phyloP scores from a whole-genome alignment of 441 rosid species.

The Adansonia madagascariensis region DNA sequence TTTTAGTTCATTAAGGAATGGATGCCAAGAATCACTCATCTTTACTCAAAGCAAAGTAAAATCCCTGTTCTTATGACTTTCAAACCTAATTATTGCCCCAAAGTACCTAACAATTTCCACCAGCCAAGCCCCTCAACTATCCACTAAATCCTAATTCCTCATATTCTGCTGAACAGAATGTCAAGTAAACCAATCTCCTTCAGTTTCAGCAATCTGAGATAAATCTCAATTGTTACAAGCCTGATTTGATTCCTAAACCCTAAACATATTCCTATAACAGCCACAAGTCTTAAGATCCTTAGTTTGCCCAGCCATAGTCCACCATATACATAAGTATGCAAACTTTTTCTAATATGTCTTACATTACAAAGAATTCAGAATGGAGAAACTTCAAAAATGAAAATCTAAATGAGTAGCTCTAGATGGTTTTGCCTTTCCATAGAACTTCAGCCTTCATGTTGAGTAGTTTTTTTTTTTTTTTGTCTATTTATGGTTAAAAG shows the following conservation, averaged over 20 bases:
- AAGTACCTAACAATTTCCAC: neutral
- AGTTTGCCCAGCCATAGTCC: neutral
- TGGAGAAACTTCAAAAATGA: neutral
- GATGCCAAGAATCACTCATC: neutral
- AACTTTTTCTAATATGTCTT: neutral
- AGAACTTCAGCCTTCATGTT: conserved; percentile 8
- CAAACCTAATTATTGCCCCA: neutral
- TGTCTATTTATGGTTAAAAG: neutral
- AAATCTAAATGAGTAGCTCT: neutral
- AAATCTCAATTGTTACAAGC: conserved; percentile 1
- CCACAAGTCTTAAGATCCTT: neutral
- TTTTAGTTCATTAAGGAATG: neutral
- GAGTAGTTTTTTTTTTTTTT: neutral
- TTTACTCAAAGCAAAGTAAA: neutral
- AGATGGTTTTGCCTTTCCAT: neutral
- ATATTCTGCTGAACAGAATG: conserved; percentile 4
- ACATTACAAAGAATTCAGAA: conserved; percentile 1
- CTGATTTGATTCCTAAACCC: neutral
- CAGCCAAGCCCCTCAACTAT: neutral
- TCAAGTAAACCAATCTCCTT: neutral
- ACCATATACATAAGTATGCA: neutral
- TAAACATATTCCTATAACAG: neutral
- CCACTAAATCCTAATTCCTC: neutral
- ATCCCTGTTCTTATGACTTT: neutral
- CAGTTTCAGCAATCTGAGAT: neutral